phyloP scores from a whole-genome alignment of 208 protist species.

The Naegleria gruberi region DNA sequence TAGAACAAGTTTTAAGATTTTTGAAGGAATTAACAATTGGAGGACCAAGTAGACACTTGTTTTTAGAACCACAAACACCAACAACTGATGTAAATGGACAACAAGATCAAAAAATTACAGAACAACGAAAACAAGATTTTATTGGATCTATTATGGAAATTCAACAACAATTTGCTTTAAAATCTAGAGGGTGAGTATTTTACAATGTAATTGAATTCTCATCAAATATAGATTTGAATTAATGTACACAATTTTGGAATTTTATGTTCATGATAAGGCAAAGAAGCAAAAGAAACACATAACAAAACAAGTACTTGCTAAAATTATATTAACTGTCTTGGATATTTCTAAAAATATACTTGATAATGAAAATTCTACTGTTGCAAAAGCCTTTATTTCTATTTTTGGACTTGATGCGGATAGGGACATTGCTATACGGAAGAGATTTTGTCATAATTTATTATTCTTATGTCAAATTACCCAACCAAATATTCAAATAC shows the following conservation, averaged over 20 bases:
- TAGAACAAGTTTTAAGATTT: background rate
- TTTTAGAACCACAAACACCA: background rate
- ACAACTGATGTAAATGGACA: background rate
- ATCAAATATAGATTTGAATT: background rate
- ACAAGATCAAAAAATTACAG: background rate
- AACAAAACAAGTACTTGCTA: background rate
- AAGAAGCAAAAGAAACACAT: background rate
- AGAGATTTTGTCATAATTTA: background rate
- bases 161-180: background rate
- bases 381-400: background rate
- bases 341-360: background rate
- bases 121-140: background rate
- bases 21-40: background rate
- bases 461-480: background rate
- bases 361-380: background rate
- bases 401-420: background rate
- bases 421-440: background rate
- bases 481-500: background rate
- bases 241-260: background rate
- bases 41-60: background rate
- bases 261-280: background rate
- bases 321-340: background rate
- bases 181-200: background rate
- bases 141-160: background rate
- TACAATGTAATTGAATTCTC: background rate